Base-by-base conservation (phyloP, 2,329 filamentous ascomycete genomes). In the Knufia fluminis region DNA sequence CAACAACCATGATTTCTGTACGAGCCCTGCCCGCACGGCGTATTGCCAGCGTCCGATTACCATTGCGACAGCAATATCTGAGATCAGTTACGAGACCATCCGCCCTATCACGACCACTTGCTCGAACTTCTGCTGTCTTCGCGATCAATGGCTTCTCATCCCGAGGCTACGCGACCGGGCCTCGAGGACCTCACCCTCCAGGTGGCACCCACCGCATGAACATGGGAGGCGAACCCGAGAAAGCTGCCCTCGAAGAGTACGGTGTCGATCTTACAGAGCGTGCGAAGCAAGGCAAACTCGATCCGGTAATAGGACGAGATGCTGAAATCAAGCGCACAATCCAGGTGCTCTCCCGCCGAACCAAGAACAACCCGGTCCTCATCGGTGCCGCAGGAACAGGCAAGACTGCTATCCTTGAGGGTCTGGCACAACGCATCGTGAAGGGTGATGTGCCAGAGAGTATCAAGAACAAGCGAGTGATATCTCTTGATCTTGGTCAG, bases 361-460 rank as follows among this genome's bases (percentile, higher is more conserved):
- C 92, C 6, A 97, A 97, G 68, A 97, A 98, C 76, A 98, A 98
- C 69, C 92, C 92, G 1, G 91, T 97, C 43, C 79, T 98, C 57
- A 97, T 98, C 57, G 92, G 92, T 72, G 90, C 97, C 65, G 91
- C 92, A 31, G 92, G 92, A 82, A 92, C 97, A 20, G 92, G 92
- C 64, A 98, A 98, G 75, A 98, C 92, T 3, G 96, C 92, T 3
- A 90, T 98, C 50, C 89, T 97, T 44, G 92, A 98, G 72, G 92
- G 92, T 61, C 77, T 98, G 52, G 92, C 92, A 24, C 87, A 90
- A 66, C 85, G 92, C 46, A 97, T 98, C 57, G 85, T 96, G 1
- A 78, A 83, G 56, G 91, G 91, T 1, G 91, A 96, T 68, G 90
- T 97, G 0, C 91, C 92, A 0, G 92, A 97, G 67, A 94, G 87